These are phyloP conservation scores for Exophiala xenobiotica DNA, from an alignment of 2,329 filamentous ascomycete genomes.

Conservation along the genomic window DNA sequence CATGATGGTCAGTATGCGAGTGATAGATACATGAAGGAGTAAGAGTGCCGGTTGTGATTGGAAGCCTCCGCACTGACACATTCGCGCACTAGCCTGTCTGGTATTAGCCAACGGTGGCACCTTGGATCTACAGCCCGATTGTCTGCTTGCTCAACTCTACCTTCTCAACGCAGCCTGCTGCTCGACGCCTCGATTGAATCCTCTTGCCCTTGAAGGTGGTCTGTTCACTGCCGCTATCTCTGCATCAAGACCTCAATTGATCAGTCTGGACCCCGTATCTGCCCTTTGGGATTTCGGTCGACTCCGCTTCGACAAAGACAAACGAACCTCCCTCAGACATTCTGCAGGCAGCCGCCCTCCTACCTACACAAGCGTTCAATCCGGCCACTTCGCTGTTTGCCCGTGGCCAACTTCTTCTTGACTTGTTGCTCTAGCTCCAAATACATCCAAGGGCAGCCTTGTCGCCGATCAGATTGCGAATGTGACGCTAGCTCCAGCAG, in stretches of 20 bases:
- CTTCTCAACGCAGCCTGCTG: conserved; percentile 10
- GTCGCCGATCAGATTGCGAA: conserved; percentile 6
- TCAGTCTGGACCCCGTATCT: conserved; percentile 5
- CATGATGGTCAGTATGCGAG: conserved; percentile 17
- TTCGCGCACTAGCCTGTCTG: background rate
- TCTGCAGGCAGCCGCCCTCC: conserved; percentile 23
- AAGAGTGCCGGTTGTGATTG: conserved; percentile 3
- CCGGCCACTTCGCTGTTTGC: conserved; percentile 1
- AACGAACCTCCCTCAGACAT: conserved; percentile 11
- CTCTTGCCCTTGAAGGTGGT: conserved; percentile 2
- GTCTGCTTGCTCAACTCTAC: background rate
- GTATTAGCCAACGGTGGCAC: conserved; percentile 19
- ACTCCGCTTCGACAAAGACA: conserved; percentile 13
- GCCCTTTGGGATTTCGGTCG: conserved; percentile 13
- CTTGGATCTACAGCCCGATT: conserved; percentile 18
- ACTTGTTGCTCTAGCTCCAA: background rate
- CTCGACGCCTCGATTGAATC: conserved; percentile 4
- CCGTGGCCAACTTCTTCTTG: background rate
- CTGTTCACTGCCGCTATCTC: conserved; percentile 6
- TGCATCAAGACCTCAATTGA: conserved; percentile 4
- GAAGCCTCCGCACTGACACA: conserved; percentile 3
- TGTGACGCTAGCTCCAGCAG: background rate
- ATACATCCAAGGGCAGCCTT: conserved; percentile 15
- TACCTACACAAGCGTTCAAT: conserved; percentile 17
- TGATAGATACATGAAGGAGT: conserved; percentile 23